Evolutionary conservation across 2,329 filamentous ascomycete species (phyloP), one percentile per base, ranked within the genome.

Genomic region (Neocucurbitaria cava): DNA sequence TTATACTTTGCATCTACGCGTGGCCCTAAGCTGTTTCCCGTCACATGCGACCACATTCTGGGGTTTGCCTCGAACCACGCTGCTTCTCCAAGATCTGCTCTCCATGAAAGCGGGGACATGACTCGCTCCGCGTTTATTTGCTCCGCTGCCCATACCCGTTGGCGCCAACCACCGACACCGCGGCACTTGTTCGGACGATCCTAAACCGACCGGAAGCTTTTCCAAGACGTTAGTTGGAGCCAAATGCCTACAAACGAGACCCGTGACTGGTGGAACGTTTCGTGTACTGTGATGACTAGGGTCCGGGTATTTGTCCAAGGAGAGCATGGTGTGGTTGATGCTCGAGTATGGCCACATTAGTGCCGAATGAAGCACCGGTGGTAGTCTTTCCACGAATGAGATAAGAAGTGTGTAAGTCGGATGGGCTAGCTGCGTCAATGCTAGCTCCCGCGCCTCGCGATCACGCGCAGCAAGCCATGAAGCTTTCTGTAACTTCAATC

Each of bases 1-100:
- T 68, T 69, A 69, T 69, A 68, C 59, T 38, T 30, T 40, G 15
- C 20, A 31, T 15, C 38, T n/a, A 28, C 26, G n/a, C 36, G 23
- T 18, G 17, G 24, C 42, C 49, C 49, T n/a, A n/a, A n/a, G n/a
- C n/a, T 54, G 45, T 36, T 42, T 42, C 36, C 36, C 39, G 30
- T 50, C 43, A 26, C 54, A 58, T 56, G 53, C 38, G 44, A 54
- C 40, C 52, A 47, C 46, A 26, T 47, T 51, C 42, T 53, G 44
- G 57, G 53, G 58, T 52, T 49, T 49, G 39, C 45, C 35, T 57
- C 36, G 49, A 47, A 52, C 50, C 45, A 54, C 35, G 36, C 43
- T 52, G n/a, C n/a, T 28, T 53, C 47, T 55, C 65, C 63, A 56
- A 53, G 56, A 52, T 58, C 43, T 35, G n/a, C 18, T 54, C 60